These are phyloP conservation scores for Botrytis byssoidea DNA, from an alignment of 2,329 filamentous ascomycete genomes.

Conservation along the genomic window DNA sequence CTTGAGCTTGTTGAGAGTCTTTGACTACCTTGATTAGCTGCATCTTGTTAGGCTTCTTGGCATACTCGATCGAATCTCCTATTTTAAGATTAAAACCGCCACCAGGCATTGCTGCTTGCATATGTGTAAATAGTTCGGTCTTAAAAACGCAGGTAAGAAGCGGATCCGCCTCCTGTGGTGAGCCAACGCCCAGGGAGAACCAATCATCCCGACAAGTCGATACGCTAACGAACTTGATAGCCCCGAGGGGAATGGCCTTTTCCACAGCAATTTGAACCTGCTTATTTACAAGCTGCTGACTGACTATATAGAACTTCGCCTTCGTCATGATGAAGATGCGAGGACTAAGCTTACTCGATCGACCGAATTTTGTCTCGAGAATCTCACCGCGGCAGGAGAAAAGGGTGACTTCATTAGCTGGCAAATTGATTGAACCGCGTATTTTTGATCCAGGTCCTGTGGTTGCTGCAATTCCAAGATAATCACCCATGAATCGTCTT, in stretches of 20 bases:
- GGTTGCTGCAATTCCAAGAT: slow-evolving; percentile 80
- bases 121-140: slow-evolving; percentile 94
- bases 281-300: slow-evolving; percentile 77
- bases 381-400: slow-evolving; percentile 93
- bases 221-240: slow-evolving; percentile 82
- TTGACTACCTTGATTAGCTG: slow-evolving; percentile 86
- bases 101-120: slow-evolving; percentile 70
- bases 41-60: slow-evolving; percentile 95
- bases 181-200: slow-evolving; percentile 91
- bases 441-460: slow-evolving; percentile 80
- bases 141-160: slow-evolving; percentile 91
- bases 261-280: slow-evolving; percentile 81
- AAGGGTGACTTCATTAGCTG: slow-evolving; percentile 68
- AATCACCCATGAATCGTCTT: slow-evolving; percentile 90
- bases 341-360: slow-evolving; percentile 90
- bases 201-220: slow-evolving; percentile 90
- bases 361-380: slow-evolving; percentile 90
- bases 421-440: slow-evolving; percentile 69
- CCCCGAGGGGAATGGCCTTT: slow-evolving; percentile 75
- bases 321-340: slow-evolving; percentile 81
- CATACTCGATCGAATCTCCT: slow-evolving; percentile 84
- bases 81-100: slow-evolving; percentile 81
- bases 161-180: slow-evolving; percentile 89
- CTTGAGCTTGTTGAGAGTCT: slow-evolving; percentile 72
- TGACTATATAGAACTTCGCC: slow-evolving; percentile 84